Evolutionary conservation across 106 monocot genomes (phyloP).

Genomic region (Dactylorhiza incarnata): DNA sequence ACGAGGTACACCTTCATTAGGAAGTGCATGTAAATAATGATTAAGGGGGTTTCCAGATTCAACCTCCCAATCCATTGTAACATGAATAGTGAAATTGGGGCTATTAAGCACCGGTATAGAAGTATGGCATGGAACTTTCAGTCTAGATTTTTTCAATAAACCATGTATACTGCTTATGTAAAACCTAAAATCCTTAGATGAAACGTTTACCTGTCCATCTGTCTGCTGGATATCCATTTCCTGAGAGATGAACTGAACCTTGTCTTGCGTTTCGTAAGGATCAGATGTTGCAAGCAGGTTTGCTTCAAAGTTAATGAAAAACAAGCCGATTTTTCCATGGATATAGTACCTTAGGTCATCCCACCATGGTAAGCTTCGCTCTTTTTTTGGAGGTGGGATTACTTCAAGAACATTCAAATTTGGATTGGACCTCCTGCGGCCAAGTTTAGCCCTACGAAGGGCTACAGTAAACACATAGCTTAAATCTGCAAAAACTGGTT

Average conservation of each 20-base stretch:
- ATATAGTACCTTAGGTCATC: constrained; percentile 87
- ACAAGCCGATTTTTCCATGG: constrained; percentile 61
- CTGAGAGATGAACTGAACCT: constrained; percentile 64
- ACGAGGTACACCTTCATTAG: constrained; percentile 52
- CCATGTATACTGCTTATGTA: constrained; percentile 66
- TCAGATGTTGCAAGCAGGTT: constrained; percentile 69
- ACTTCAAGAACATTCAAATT: constrained; percentile 13
- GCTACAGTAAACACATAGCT: constrained; percentile 88
- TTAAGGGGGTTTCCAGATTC: constrained; percentile 76
- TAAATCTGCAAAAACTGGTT: constrained; percentile 87
- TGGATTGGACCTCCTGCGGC: constrained; percentile 19
- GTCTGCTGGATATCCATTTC: constrained; percentile 70
- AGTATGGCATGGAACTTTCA: constrained; percentile 37
- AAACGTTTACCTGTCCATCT: constrained; percentile 62
- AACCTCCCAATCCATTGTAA: constrained; percentile 81
- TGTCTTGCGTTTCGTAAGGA: constrained; percentile 77
- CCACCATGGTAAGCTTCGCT: constrained; percentile 93
- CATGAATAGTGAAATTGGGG: constrained; percentile 59
- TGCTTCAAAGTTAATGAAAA: constrained; percentile 55
- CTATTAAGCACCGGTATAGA: constrained; percentile 49
- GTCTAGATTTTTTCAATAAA: constrained; percentile 44
- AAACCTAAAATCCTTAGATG: constrained; percentile 66
- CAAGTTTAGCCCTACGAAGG: constrained; percentile 63
- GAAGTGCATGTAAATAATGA: constrained; percentile 88
- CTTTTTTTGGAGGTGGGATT: constrained; percentile 51